phyloP scores from a whole-genome alignment of 2,329 filamentous ascomycete genomes.

The Talaromyces piceae region DNA sequence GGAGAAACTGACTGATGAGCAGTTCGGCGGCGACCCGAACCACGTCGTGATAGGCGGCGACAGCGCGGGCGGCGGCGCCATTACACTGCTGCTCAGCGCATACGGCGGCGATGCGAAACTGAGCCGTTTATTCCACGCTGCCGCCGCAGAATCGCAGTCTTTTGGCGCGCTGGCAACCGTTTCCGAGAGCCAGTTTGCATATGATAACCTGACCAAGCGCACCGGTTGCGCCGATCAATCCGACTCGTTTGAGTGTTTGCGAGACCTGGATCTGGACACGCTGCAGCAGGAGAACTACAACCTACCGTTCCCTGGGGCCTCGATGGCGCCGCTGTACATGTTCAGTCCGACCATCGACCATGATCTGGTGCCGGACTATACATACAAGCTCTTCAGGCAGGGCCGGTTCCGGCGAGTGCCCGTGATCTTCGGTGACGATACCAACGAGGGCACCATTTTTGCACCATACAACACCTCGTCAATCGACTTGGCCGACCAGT shows the following conservation, averaged over 20 bases:
- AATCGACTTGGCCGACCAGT: slow-evolving; percentile 44
- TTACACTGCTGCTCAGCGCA: slow-evolving; percentile 57
- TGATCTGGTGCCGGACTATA: slow-evolving; percentile 45
- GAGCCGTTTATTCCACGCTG: slow-evolving; percentile 45
- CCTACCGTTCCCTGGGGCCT: slow-evolving; percentile 39
- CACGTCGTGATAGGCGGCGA: slow-evolving; percentile 23
- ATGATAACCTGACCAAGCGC: slow-evolving; percentile 44
- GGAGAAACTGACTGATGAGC: not conserved
- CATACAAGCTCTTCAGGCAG: slow-evolving; percentile 41
- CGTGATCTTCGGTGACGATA: slow-evolving; percentile 52
- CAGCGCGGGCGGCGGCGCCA: slow-evolving; percentile 28
- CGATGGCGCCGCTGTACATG: slow-evolving; percentile 40
- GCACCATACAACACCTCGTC: slow-evolving; percentile 44
- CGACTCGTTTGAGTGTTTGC: slow-evolving; percentile 45
- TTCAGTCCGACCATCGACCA: slow-evolving; percentile 47
- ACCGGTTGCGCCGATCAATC: slow-evolving; percentile 36
- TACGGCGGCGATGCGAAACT: slow-evolving; percentile 39
- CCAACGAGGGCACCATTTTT: slow-evolving; percentile 60
- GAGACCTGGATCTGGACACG: slow-evolving; percentile 34
- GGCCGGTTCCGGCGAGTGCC: slow-evolving; percentile 47
- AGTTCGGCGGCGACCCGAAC: slow-evolving; percentile 24
- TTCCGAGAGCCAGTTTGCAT: slow-evolving; percentile 44
- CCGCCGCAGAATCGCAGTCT: slow-evolving; percentile 48
- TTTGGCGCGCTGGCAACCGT: slow-evolving; percentile 45
- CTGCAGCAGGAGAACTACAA: slow-evolving; percentile 43